phyloP scores from a whole-genome alignment of 768 basidiomycete genomes.

The Tulasnella sp. region DNA sequence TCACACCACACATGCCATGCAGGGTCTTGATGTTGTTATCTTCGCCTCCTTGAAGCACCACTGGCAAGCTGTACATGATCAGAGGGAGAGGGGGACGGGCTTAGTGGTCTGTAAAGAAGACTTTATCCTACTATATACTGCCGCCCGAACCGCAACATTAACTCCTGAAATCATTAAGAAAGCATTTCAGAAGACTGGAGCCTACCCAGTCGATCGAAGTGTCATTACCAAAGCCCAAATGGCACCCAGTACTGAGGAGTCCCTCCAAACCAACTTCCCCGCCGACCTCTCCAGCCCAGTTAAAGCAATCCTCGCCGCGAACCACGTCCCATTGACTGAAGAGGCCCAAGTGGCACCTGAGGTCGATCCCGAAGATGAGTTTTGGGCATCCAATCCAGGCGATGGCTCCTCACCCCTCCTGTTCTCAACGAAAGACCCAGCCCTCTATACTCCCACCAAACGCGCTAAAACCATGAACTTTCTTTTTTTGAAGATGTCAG shows the following conservation, averaged over 20 bases:
- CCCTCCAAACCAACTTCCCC: conserved; percentile 13
- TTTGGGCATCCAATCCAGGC: background rate
- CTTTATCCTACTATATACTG: conserved; percentile 41
- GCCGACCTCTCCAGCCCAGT: conserved; percentile 19
- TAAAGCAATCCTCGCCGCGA: conserved; percentile 23
- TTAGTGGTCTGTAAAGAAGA: conserved; percentile 40
- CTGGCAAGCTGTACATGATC: conserved; percentile 36
- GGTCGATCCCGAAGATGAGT: background rate
- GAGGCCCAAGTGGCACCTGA: background rate
- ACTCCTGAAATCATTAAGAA: conserved; percentile 39
- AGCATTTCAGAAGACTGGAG: conserved; percentile 45
- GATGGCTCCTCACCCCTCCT: background rate
- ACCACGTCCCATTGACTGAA: background rate
- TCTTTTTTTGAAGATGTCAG: conserved; percentile 10
- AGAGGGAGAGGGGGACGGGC: conserved; percentile 36
- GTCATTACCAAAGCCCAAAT: conserved; percentile 40
- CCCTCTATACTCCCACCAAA: conserved; percentile 19
- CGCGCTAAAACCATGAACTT: conserved; percentile 16
- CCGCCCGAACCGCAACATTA: conserved; percentile 38
- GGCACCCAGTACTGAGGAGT: conserved; percentile 35
- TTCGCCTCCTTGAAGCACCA: conserved; percentile 37
- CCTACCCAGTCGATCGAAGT: conserved; percentile 41
- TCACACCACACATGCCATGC: conserved; percentile 43
- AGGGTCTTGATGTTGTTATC: conserved; percentile 29
- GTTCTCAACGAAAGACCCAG: conserved; percentile 7